Percentiles rank a stretch among this genome's conserved stretches.
Evolutionary conservation across 352 stramenopile species (phyloP).

Genomic region (Globisporangium nunn): DNA sequence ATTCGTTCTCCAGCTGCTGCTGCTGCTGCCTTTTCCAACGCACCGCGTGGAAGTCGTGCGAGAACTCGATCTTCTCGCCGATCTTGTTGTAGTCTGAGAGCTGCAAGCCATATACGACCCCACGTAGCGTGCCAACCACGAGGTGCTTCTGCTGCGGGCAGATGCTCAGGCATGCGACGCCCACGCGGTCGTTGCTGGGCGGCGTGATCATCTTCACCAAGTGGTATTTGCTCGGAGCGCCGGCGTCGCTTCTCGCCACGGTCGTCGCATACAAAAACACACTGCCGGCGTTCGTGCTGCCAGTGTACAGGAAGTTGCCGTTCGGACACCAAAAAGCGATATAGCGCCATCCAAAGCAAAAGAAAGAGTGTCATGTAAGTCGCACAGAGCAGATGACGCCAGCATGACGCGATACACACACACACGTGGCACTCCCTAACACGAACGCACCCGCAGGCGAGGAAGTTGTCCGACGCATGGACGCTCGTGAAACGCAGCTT

Average conservation of each 20-base stretch:
- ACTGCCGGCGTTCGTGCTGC: constrained; percentile 63
- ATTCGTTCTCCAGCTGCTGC: neutral
- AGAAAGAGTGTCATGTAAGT: no score
- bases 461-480: constrained; percentile 81
- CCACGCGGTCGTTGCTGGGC: constrained; percentile 59
- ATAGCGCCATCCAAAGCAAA: neutral
- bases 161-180: constrained; percentile 72
- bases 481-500: constrained; percentile 76
- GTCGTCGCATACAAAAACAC: constrained; percentile 82
- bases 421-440: neutral
- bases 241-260: constrained; percentile 21
- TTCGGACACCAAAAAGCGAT: neutral
- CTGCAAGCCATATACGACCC: constrained; percentile 75
- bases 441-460: constrained; percentile 63
- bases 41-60: constrained; percentile 76
- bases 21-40: neutral
- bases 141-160: constrained; percentile 75
- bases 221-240: constrained; percentile 53
- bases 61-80: constrained; percentile 84
- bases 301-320: neutral
- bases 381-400: no score
- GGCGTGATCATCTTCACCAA: constrained; percentile 85
- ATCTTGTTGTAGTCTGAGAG: constrained; percentile 84
- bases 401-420: neutral
- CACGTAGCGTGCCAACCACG: constrained; percentile 70